Evolutionary conservation across 768 basidiomycete species (phyloP).

Genomic region (Psilocybe tampanensis): DNA sequence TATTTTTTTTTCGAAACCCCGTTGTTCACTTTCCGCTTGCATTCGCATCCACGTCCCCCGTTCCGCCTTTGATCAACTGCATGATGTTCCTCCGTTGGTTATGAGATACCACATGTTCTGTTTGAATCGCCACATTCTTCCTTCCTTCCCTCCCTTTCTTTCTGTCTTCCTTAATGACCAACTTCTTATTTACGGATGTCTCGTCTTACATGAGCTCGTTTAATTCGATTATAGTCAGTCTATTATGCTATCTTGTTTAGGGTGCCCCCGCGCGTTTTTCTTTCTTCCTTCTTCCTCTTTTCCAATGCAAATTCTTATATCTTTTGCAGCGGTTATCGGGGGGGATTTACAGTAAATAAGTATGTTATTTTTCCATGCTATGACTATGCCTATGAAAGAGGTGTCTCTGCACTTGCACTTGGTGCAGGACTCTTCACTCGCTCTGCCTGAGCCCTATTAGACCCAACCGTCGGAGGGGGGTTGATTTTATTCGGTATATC

Average conservation of each 20-base stretch:
- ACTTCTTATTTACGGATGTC: neutral
- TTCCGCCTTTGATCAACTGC: too few species aligned
- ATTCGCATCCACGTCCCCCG: neutral
- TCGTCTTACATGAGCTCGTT: neutral
- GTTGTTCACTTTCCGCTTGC: neutral
- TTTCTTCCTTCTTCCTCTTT: neutral
- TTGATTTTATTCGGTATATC: conserved; percentile 72
- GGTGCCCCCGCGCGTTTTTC: too few species aligned
- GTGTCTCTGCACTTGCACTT: too few species aligned
- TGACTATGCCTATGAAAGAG: too few species aligned
- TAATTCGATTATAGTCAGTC: neutral
- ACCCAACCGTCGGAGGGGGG: conserved; percentile 18
- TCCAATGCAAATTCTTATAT: neutral
- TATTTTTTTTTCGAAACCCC: neutral
- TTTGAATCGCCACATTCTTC: neutral
- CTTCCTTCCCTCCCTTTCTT: too few species aligned
- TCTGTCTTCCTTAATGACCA: neutral
- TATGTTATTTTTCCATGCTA: too few species aligned
- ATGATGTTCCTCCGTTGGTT: neutral
- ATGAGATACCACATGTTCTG: neutral
- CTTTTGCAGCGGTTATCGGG: neutral
- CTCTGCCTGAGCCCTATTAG: neutral
- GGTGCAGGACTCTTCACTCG: neutral
- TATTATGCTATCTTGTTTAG: neutral
- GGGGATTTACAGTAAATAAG: too few species aligned